phyloP scores from a whole-genome alignment of 768 basidiomycete genomes.

The Gloeopeniophorella convolvens region DNA sequence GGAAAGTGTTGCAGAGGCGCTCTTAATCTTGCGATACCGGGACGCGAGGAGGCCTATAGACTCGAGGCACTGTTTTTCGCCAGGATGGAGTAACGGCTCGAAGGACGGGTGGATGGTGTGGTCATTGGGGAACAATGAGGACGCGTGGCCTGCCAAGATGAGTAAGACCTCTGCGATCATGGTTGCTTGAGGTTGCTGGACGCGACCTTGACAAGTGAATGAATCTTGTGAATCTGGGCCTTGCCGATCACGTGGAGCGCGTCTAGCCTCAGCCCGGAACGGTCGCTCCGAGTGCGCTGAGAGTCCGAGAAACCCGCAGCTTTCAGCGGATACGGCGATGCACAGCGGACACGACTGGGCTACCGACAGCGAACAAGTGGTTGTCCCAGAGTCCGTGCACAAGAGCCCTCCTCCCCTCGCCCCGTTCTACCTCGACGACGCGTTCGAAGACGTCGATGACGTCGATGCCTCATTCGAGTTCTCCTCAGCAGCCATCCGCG shows the following conservation, averaged over 20 bases:
- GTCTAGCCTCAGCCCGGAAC: too few relatives aligned
- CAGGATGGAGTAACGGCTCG: slow-evolving; percentile 73
- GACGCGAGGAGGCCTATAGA: slow-evolving; percentile 67
- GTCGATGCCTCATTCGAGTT: slow-evolving; percentile 46
- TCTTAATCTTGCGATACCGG: slow-evolving; percentile 68
- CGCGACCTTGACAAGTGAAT: too few relatives aligned
- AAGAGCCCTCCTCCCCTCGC: not conserved
- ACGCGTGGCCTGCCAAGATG: slow-evolving; percentile 80
- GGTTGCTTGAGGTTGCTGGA: not conserved
- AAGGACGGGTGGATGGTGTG: slow-evolving; percentile 59
- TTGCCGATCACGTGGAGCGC: slow-evolving; percentile 2
- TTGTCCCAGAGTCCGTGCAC: not conserved
- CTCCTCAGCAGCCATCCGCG: slow-evolving; percentile 52
- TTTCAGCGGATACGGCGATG: slow-evolving; percentile 1
- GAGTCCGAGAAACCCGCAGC: not conserved
- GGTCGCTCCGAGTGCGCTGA: too few relatives aligned
- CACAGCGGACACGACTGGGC: slow-evolving; percentile 1
- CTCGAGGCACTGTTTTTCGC: slow-evolving; percentile 81
- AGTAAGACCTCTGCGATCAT: slow-evolving; percentile 91
- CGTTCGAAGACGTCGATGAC: slow-evolving; percentile 57
- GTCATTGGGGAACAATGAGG: slow-evolving; percentile 68
- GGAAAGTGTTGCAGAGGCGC: slow-evolving; percentile 43
- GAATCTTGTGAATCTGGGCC: too few relatives aligned
- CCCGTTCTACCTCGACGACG: slow-evolving; percentile 43
- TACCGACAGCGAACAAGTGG: not conserved